A percentile compares a stretch with the other conserved stretches of the same genome.
Conservation (phyloP, 2,329 filamentous ascomycete species). For the Claviceps africana region DNA sequence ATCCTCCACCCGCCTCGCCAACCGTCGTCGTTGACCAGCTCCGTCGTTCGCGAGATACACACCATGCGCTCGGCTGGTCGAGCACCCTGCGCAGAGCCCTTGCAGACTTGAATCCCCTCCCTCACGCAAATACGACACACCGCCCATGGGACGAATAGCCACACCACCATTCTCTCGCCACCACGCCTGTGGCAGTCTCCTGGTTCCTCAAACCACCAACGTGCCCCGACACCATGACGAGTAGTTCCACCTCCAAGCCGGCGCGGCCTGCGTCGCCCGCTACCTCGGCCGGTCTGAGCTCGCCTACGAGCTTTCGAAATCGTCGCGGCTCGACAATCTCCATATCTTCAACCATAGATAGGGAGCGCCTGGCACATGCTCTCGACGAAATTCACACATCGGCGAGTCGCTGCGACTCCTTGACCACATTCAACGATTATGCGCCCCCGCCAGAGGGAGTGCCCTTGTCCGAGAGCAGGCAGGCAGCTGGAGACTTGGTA, state of each 20-base stretch:
- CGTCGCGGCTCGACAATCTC: conserved; percentile 28
- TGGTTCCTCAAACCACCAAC: background rate
- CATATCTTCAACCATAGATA: conserved; percentile 37
- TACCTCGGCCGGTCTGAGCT: conserved; percentile 11
- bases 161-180: background rate
- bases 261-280: conserved; percentile 15
- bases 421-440: conserved; percentile 93
- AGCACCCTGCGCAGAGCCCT: conserved; percentile 1
- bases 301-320: conserved; percentile 18
- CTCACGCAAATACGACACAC: background rate
- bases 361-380: conserved; percentile 59
- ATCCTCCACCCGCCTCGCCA: background rate
- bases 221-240: conserved; percentile 13
- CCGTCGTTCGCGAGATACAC: background rate
- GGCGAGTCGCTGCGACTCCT: conserved; percentile 68
- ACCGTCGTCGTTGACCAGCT: background rate
- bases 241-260: conserved; percentile 17
- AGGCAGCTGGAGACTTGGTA: conserved; percentile 56
- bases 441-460: conserved; percentile 52
- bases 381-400: conserved; percentile 80
- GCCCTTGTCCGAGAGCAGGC: conserved; percentile 50
- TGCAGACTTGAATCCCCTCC: conserved; percentile 4
- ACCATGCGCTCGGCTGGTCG: conserved; percentile 6
- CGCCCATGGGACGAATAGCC: conserved; percentile 1
- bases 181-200: conserved; percentile 6